Percentiles rank a stretch among this genome's conserved stretches.
phyloP scores from a whole-genome alignment of 108 stramenopile genomes.

The Cyclotella baltica region DNA sequence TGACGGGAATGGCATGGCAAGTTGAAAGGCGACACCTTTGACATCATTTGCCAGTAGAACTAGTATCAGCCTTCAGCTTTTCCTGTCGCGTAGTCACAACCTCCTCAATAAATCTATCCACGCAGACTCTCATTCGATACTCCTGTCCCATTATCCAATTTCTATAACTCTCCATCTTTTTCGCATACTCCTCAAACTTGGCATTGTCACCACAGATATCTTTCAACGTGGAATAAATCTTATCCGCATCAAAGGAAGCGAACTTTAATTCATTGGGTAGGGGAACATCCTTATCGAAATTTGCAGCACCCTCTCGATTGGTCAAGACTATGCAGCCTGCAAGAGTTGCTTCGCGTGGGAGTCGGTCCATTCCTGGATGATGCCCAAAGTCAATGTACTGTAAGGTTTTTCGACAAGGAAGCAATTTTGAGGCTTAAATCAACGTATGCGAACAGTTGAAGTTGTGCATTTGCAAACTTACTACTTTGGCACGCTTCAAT shows the following conservation, averaged over 20 bases:
- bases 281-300: conserved; percentile 58
- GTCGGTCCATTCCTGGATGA: conserved; percentile 69
- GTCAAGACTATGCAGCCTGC: conserved; percentile 61
- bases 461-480: conserved; percentile 13
- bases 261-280: conserved; percentile 54
- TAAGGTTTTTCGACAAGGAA: background rate
- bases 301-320: conserved; percentile 60
- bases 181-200: conserved; percentile 39
- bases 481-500: conserved; percentile 54
- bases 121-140: conserved; percentile 45
- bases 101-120: conserved; percentile 47
- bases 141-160: conserved; percentile 57
- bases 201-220: conserved; percentile 23
- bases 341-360: conserved; percentile 63
- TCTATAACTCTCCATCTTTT: conserved; percentile 48
- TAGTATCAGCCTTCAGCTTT: background rate
- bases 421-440: background rate
- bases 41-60: background rate
- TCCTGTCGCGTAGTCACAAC: conserved; percentile 16
- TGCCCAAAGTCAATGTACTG: conserved; percentile 68
- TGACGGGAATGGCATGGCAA: too few species aligned
- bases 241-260: conserved; percentile 44
- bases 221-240: conserved; percentile 38
- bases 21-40: too few species aligned
- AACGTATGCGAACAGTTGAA: background rate